Conservation (phyloP, 768 basidiomycete species). For the Inosperma sp. region DNA sequence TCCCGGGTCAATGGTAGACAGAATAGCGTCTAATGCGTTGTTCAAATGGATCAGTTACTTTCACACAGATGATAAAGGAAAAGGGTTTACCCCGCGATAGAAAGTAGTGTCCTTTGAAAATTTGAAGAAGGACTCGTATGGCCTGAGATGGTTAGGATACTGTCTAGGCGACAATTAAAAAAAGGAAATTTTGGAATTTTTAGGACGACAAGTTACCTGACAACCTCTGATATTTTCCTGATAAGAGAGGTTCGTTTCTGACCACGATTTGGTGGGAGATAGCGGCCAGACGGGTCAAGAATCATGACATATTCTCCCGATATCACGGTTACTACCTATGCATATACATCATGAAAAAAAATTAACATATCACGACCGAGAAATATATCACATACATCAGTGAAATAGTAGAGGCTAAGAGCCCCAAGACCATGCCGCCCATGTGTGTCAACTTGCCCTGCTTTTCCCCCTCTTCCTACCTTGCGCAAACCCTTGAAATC, state of each 20-base stretch:
- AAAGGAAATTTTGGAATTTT: neutral
- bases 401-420: slow-evolving; percentile 45
- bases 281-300: slow-evolving; percentile 40
- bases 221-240: slow-evolving; percentile 27
- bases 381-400: slow-evolving; percentile 33
- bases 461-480: slow-evolving; percentile 44
- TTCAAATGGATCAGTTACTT: neutral
- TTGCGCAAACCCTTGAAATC: slow-evolving; percentile 44
- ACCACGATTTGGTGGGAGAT: slow-evolving; percentile 31
- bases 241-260: slow-evolving; percentile 28
- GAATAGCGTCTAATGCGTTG: slow-evolving; percentile 16
- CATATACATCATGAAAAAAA: neutral
- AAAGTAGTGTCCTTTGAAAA: slow-evolving; percentile 24
- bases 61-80: neutral
- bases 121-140: slow-evolving; percentile 34
- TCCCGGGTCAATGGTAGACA: slow-evolving; percentile 14
- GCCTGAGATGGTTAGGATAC: slow-evolving; percentile 38
- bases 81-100: slow-evolving; percentile 14
- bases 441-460: slow-evolving; percentile 32
- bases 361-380: neutral
- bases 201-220: slow-evolving; percentile 23
- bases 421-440: slow-evolving; percentile 49
- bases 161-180: slow-evolving; percentile 17
- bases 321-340: slow-evolving; percentile 27
- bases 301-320: slow-evolving; percentile 31